phyloP scores from a whole-genome alignment of 2,329 filamentous ascomycete genomes.

The Fusarium mundagurra region DNA sequence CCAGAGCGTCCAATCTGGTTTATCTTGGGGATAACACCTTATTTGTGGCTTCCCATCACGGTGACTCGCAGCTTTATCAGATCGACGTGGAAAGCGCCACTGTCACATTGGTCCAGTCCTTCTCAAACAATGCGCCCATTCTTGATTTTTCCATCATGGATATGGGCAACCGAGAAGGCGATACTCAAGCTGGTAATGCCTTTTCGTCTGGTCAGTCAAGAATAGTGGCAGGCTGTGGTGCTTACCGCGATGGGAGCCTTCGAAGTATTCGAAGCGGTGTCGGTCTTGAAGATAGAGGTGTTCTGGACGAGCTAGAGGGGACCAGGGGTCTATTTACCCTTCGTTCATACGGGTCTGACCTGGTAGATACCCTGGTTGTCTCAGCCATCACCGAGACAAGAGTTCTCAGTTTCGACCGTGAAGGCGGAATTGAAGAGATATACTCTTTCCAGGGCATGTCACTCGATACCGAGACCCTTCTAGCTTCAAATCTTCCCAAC shows the following conservation, averaged over 20 bases:
- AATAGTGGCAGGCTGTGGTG: constrained; percentile 92
- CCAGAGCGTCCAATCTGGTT: constrained; percentile 80
- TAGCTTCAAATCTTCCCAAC: constrained; percentile 72
- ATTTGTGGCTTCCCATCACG: constrained; percentile 92
- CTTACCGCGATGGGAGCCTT: constrained; percentile 86
- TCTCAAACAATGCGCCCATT: constrained; percentile 84
- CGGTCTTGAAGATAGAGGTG: constrained; percentile 85
- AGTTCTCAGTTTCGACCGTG: constrained; percentile 77
- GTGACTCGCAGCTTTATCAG: constrained; percentile 85
- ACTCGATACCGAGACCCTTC: constrained; percentile 76
- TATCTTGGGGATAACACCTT: constrained; percentile 79
- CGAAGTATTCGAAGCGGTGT: constrained; percentile 94
- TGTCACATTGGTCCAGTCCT: constrained; percentile 75
- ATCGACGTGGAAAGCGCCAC: constrained; percentile 56
- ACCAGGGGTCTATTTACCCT: constrained; percentile 79
- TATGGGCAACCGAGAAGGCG: constrained; percentile 84
- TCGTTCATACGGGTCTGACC: constrained; percentile 57
- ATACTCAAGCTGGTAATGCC: constrained; percentile 79
- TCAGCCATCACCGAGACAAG: constrained; percentile 87
- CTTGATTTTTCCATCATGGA: constrained; percentile 97
- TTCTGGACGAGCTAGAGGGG: constrained; percentile 80
- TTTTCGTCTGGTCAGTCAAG: constrained; percentile 95
- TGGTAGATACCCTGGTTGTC: constrained; percentile 77
- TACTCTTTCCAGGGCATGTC: constrained; percentile 77
- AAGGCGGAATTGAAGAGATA: constrained; percentile 87